A percentile compares a stretch with the other conserved stretches of the same genome.
These are phyloP conservation scores for Fusarium sp. DNA, from an alignment of 2,329 filamentous ascomycete genomes.

Conservation along the genomic window DNA sequence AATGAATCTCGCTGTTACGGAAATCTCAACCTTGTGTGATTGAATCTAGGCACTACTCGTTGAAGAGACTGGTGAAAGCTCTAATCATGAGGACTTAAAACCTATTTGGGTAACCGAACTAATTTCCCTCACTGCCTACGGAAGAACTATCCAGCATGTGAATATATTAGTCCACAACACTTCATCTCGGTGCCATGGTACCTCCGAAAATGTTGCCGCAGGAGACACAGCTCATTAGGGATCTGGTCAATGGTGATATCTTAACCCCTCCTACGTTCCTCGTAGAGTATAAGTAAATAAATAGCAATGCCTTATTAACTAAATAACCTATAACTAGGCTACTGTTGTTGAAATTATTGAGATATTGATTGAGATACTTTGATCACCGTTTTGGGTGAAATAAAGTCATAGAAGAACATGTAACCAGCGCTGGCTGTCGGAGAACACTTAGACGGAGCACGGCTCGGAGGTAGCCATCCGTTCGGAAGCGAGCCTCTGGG, in stretches of 20 bases:
- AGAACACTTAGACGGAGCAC: not conserved
- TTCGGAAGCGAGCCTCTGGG: not conserved
- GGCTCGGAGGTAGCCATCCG: not conserved
- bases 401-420: too few relatives aligned
- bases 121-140: not conserved
- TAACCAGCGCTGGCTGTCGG: too few relatives aligned
- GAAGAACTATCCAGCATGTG: not conserved
- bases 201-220: not conserved
- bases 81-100: not conserved
- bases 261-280: not conserved
- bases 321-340: too few relatives aligned
- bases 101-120: not conserved
- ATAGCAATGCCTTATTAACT: too few relatives aligned
- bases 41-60: not conserved
- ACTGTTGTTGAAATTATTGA: too few relatives aligned
- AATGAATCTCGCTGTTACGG: not conserved
- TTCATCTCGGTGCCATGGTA: not conserved
- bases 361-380: too few relatives aligned
- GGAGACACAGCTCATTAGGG: not conserved
- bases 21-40: not conserved
- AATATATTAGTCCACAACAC: not conserved
- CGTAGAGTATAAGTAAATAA: too few relatives aligned
- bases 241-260: not conserved
- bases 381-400: too few relatives aligned
- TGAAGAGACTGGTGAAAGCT: not conserved